phyloP scores from a whole-genome alignment of 768 basidiomycete species.

The Tylopilus balloui region DNA sequence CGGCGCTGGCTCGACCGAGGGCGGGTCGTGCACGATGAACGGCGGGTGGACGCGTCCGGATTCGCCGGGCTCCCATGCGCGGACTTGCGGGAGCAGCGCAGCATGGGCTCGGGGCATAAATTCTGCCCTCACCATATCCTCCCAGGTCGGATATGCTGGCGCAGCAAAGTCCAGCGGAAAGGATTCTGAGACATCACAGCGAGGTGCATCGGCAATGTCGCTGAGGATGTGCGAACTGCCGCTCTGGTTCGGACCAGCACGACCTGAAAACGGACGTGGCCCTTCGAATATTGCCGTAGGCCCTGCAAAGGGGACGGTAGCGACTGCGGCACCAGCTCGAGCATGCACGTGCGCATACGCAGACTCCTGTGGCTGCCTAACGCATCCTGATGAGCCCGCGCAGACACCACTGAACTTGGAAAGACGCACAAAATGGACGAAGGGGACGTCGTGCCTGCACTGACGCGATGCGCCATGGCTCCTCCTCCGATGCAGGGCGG shows the following conservation, averaged over 20 bases:
- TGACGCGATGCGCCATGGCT: not conserved
- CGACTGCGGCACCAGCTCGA: not conserved
- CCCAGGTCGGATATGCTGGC: conserved; percentile 8
- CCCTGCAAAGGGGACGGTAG: not conserved
- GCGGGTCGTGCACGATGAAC: not conserved
- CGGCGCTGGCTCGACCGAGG: not conserved
- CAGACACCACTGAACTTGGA: not conserved
- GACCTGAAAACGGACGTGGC: not conserved
- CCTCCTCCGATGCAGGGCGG: not conserved
- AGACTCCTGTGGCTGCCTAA: conserved; percentile 2
- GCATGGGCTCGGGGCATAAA: not conserved
- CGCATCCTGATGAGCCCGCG: conserved; percentile 1
- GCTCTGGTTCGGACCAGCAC: not conserved
- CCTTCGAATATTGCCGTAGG: not conserved
- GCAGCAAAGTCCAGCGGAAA: not conserved
- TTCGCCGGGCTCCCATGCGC: not conserved
- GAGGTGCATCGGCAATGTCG: not conserved
- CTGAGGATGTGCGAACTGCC: not conserved
- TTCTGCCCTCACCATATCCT: not conserved
- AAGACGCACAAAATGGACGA: not conserved
- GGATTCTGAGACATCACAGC: not conserved
- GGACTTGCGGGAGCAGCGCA: not conserved
- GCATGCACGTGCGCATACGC: not conserved
- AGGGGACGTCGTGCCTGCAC: not conserved
- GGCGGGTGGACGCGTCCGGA: not conserved